Percentiles rank a stretch among this genome's conserved stretches.
Conservation (phyloP, 192 early-diverging fungal species). For the Linnemannia schmuckeri region DNA sequence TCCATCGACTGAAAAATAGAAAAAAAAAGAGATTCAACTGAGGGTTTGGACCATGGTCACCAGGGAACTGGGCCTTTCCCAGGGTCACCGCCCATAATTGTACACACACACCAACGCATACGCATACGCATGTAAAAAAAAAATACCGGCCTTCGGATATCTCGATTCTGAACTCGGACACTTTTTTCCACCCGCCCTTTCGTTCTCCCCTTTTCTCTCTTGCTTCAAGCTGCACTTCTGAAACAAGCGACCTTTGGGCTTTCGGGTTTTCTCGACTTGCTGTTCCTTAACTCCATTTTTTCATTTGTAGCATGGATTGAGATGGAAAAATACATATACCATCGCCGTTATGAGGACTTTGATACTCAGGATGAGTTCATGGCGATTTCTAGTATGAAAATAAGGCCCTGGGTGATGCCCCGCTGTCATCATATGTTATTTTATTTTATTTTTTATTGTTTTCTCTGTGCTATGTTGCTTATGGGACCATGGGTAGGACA, state of each 20-base stretch:
- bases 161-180: neutral
- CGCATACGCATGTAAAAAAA: neutral
- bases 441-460: neutral
- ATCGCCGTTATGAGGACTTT: neutral
- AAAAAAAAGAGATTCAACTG: neutral
- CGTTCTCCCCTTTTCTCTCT: neutral
- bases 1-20: neutral
- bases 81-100: neutral
- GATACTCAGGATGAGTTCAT: neutral
- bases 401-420: neutral
- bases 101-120: neutral
- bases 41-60: neutral
- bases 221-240: neutral
- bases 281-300: neutral
- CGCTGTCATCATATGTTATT: slow-evolving; percentile 1
- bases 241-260: slow-evolving; percentile 7
- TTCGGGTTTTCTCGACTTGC: neutral
- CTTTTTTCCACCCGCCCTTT: neutral
- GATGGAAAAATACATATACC: neutral
- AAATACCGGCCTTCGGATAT: slow-evolving; percentile 7
- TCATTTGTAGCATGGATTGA: neutral
- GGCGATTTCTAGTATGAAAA: neutral
- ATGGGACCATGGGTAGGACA: neutral
- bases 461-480: neutral
- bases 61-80: slow-evolving; percentile 2